Conservation (phyloP, 2,329 filamentous ascomycete genomes). For the Cercospora zeae-maydis region DNA sequence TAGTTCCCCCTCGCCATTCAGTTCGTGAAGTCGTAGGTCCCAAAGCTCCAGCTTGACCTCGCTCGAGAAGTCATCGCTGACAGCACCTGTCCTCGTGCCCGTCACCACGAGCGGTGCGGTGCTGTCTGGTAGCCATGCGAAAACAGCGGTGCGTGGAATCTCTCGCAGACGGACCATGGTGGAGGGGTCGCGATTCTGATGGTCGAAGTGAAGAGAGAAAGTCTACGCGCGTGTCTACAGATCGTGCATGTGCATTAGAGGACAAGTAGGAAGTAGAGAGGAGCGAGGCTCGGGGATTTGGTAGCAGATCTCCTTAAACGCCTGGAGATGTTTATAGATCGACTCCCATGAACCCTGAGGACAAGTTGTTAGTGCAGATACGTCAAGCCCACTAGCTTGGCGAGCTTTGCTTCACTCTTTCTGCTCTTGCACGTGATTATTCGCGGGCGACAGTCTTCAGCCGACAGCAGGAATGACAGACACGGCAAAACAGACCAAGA, state of each 20-base stretch:
- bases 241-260: slow-evolving; percentile 8
- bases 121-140: slow-evolving; percentile 88
- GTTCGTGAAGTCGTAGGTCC: slow-evolving; percentile 81
- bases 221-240: slow-evolving; percentile 1
- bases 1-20: slow-evolving; percentile 73
- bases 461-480: slow-evolving; percentile 65
- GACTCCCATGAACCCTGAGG: slow-evolving; percentile 3
- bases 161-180: slow-evolving; percentile 93
- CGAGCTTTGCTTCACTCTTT: slow-evolving; percentile 6
- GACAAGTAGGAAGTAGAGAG: not conserved
- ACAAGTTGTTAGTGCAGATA: slow-evolving; percentile 4
- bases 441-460: not conserved
- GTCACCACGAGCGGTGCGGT: slow-evolving; percentile 81
- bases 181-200: slow-evolving; percentile 1
- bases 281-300: not conserved
- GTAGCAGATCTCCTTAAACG: slow-evolving; percentile 4
- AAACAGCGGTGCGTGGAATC: slow-evolving; percentile 93
- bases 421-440: slow-evolving; percentile 4
- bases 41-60: slow-evolving; percentile 95
- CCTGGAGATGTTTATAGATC: slow-evolving; percentile 2
- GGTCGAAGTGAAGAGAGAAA: slow-evolving; percentile 1
- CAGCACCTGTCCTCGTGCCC: slow-evolving; percentile 88
- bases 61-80: slow-evolving; percentile 95
- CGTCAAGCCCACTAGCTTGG: not conserved
- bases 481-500: slow-evolving; percentile 68